Evolutionary conservation across 768 basidiomycete genomes (phyloP).

Genomic region (Cystobasidiopsis lactophilus): DNA sequence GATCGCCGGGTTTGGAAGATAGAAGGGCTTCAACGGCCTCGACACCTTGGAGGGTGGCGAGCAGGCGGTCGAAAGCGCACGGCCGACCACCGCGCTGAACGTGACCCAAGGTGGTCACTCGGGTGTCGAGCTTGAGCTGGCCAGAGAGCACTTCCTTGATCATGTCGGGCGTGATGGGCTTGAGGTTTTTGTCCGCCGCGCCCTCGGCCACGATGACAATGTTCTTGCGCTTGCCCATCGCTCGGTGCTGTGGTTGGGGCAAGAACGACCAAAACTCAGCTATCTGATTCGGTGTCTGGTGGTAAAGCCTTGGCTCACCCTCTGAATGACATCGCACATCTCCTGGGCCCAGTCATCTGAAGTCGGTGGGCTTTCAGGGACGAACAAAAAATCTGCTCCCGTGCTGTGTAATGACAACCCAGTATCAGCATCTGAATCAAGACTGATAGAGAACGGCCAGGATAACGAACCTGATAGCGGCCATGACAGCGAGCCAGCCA

Average conservation of each 20-base stretch:
- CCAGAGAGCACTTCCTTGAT: slow-evolving; percentile 75
- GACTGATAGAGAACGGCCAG: background rate
- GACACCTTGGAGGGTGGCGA: slow-evolving; percentile 88
- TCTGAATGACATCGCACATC: slow-evolving; percentile 66
- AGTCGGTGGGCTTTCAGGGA: slow-evolving; percentile 74
- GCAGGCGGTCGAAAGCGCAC: slow-evolving; percentile 73
- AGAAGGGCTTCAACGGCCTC: slow-evolving; percentile 78
- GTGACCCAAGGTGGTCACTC: slow-evolving; percentile 92
- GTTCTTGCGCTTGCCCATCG: slow-evolving; percentile 83
- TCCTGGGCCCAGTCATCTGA: slow-evolving; percentile 65
- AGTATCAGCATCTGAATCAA: too few relatives aligned
- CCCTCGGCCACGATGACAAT: slow-evolving; percentile 98
- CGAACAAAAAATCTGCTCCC: slow-evolving; percentile 93
- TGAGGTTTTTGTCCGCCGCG: slow-evolving; percentile 62
- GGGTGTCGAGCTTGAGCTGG: slow-evolving; percentile 70
- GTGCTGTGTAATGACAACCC: slow-evolving; percentile 31
- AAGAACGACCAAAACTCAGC: background rate
- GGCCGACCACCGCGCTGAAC: slow-evolving; percentile 87
- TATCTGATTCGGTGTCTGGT: background rate
- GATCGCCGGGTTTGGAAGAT: slow-evolving; percentile 63
- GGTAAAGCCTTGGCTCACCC: slow-evolving; percentile 33
- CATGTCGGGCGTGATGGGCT: slow-evolving; percentile 77
- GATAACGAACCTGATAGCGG: slow-evolving; percentile 53
- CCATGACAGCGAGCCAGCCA: slow-evolving; percentile 91
- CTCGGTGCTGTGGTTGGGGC: slow-evolving; percentile 43